Percentiles rank a stretch among this genome's conserved stretches.
Conservation (phyloP, 257 asterid genomes). For the Eucommia ulmoides region DNA sequence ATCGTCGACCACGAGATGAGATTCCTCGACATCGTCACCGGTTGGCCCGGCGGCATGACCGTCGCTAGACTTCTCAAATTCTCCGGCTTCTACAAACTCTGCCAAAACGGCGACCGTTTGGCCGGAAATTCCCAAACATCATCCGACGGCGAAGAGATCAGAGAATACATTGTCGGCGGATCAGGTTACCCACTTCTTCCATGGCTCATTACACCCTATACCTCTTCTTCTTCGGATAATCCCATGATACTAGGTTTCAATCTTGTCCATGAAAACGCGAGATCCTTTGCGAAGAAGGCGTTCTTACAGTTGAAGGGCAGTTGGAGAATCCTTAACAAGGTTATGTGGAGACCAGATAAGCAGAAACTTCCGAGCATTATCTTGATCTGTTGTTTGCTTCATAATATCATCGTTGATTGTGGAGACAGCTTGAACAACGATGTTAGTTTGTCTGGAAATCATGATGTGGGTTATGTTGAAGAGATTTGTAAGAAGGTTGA, state of each 20-base stretch:
- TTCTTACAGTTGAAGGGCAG: conserved; percentile 76
- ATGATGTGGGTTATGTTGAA: conserved; percentile 10
- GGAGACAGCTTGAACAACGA: conserved; percentile 56
- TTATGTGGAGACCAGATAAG: conserved; percentile 96
- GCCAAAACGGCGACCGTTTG: conserved; percentile 7
- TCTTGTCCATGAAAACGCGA: conserved; percentile 49
- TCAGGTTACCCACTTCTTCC: conserved; percentile 76
- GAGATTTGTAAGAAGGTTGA: conserved; percentile 36
- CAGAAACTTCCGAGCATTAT: conserved; percentile 80
- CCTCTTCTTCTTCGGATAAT: too few relatives aligned
- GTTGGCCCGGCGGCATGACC: conserved; percentile 99
- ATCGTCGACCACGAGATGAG: conserved; percentile 59
- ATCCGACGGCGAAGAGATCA: conserved; percentile 29
- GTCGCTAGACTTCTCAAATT: conserved; percentile 53
- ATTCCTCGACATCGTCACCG: conserved; percentile 74
- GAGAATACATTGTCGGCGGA: conserved; percentile 80
- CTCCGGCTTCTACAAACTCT: conserved; percentile 70
- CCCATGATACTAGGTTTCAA: too few relatives aligned
- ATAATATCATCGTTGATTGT: conserved; percentile 72
- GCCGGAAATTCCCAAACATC: neutral
- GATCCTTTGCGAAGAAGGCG: conserved; percentile 45
- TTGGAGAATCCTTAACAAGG: conserved; percentile 95
- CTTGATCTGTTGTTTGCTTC: conserved; percentile 85
- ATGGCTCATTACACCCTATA: conserved; percentile 78
- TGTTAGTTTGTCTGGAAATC: conserved; percentile 33